phyloP scores from a whole-genome alignment of 1,284 basidiomycete species.

The Anthracocystis panici-leucophaei region DNA sequence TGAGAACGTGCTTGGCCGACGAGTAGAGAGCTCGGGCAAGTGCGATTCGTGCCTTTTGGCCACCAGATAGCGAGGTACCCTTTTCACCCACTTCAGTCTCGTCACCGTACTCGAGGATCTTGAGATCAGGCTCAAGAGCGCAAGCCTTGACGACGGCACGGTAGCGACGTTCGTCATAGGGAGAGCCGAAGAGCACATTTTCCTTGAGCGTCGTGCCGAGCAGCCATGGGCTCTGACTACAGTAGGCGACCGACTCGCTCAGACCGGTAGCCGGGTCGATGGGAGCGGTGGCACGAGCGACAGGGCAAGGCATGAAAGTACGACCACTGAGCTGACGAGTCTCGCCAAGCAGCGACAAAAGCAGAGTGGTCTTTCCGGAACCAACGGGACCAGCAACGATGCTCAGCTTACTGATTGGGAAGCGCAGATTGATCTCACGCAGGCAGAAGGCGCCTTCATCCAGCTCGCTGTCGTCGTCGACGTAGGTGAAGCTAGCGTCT shows the following conservation, averaged over 20 bases:
- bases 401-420: constrained; percentile 75
- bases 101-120: constrained; percentile 93
- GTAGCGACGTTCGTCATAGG: constrained; percentile 83
- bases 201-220: constrained; percentile 93
- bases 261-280: constrained; percentile 74
- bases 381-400: constrained; percentile 76
- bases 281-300: constrained; percentile 67
- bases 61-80: constrained; percentile 79
- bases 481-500: constrained; percentile 71
- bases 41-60: constrained; percentile 85
- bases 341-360: constrained; percentile 76
- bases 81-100: constrained; percentile 90
- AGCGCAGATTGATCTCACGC: constrained; percentile 74
- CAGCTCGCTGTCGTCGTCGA: constrained; percentile 45
- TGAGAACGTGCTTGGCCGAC: constrained; percentile 82
- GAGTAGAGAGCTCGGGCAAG: constrained; percentile 91
- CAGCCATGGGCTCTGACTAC: constrained; percentile 92
- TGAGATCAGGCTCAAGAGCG: constrained; percentile 82
- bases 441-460: constrained; percentile 71
- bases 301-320: constrained; percentile 73
- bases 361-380: constrained; percentile 72
- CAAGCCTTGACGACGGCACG: constrained; percentile 83
- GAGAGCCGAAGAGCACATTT: constrained; percentile 90
- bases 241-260: constrained; percentile 85
- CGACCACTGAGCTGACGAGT: constrained; percentile 72